These are phyloP conservation scores for Clitocybe nebularis DNA, from an alignment of 1,284 basidiomycete genomes.

Conservation along the genomic window DNA sequence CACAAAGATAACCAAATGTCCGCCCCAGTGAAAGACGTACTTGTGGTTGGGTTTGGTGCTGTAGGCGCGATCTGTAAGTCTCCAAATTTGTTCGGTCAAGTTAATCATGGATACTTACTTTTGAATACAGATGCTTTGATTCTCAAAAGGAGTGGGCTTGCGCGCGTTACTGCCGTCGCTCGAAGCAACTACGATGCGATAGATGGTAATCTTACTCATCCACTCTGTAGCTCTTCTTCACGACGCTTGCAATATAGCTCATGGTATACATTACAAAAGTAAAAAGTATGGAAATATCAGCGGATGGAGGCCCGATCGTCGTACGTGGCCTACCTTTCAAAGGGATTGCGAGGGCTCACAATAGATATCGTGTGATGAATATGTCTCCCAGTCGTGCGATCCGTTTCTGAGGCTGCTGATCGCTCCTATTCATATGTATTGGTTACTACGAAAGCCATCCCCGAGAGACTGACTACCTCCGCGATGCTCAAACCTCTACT, in stretches of 20 bases:
- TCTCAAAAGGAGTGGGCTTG: constrained; percentile 57
- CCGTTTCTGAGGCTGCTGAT: constrained; percentile 58
- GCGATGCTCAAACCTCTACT: constrained; percentile 58
- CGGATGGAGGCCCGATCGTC: constrained; percentile 17
- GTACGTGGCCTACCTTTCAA: constrained; percentile 8
- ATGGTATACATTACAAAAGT: constrained; percentile 18
- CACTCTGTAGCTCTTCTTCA: not conserved
- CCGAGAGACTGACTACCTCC: constrained; percentile 60
- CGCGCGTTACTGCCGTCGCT: constrained; percentile 71
- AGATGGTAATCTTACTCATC: constrained; percentile 32
- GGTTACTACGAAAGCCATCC: constrained; percentile 70
- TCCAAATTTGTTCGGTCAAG: not conserved
- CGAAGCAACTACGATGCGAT: constrained; percentile 67
- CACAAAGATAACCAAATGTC: too few species aligned
- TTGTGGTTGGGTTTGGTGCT: constrained; percentile 56
- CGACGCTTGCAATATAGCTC: constrained; percentile 7
- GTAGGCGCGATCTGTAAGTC: constrained; percentile 53
- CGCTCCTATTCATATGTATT: constrained; percentile 63
- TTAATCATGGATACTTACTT: not conserved
- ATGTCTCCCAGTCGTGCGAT: constrained; percentile 44
- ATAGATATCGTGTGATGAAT: not conserved
- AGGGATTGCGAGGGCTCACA: not conserved
- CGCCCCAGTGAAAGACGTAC: constrained; percentile 43
- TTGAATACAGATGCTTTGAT: constrained; percentile 51
- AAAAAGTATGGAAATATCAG: constrained; percentile 17